Conservation (phyloP, 441 rosid genomes). For the Pelargonium cotyledonis region DNA sequence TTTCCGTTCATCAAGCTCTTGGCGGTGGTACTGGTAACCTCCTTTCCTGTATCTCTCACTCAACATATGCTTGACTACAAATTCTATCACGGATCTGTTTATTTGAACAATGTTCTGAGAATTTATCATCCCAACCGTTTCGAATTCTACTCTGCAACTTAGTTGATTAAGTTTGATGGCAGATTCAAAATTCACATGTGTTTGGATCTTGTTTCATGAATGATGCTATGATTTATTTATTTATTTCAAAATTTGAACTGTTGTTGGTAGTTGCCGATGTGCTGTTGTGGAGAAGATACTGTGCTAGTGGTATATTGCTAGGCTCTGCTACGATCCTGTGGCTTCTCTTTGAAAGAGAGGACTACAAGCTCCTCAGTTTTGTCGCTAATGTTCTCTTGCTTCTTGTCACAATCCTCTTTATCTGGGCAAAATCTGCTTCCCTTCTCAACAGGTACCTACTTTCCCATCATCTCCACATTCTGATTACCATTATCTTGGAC, state of each 20-base stretch:
- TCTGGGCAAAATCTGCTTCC: slow-evolving; percentile 93
- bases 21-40: slow-evolving; percentile 58
- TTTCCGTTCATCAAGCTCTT: slow-evolving; percentile 55
- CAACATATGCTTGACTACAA: not conserved
- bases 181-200: not conserved
- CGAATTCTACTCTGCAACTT: not conserved
- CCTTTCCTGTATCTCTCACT: slow-evolving; percentile 10
- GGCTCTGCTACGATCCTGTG: slow-evolving; percentile 51
- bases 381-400: slow-evolving; percentile 53
- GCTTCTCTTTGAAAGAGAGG: slow-evolving; percentile 64
- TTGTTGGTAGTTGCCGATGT: slow-evolving; percentile 52
- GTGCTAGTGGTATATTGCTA: slow-evolving; percentile 37
- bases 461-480: not conserved
- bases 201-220: not conserved
- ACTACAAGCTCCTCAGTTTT: slow-evolving; percentile 55
- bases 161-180: not conserved
- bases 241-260: not conserved
- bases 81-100: not conserved
- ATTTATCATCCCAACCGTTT: not conserved
- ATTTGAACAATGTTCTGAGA: not conserved
- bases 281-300: slow-evolving; percentile 59
- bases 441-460: slow-evolving; percentile 67
- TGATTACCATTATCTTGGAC: not conserved
- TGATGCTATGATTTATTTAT: slow-evolving; percentile 1
- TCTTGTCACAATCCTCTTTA: slow-evolving; percentile 60